Percentiles rank a stretch among this genome's conserved stretches.
Conservation (phyloP, 2,329 filamentous ascomycete genomes). For the Ophiostoma triangulosporum region DNA sequence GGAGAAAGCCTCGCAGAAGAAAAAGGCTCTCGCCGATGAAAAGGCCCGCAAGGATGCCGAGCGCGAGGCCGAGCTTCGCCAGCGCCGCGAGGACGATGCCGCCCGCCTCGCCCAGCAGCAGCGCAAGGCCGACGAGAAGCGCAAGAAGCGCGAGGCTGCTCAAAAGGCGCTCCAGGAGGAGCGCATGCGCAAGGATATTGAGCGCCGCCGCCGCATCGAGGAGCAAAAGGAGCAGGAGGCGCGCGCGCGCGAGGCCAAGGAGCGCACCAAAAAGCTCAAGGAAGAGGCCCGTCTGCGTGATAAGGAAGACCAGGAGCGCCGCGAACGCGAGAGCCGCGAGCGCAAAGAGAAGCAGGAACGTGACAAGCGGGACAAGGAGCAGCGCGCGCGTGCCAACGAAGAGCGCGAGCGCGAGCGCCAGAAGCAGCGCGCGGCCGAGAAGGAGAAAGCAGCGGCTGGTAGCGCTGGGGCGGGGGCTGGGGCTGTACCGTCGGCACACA, state of each 20-base stretch:
- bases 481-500: conserved; percentile 9
- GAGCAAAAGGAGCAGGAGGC: conserved; percentile 81
- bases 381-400: conserved; percentile 27
- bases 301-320: conserved; percentile 45
- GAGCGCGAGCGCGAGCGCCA: conserved; percentile 18
- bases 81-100: conserved; percentile 60
- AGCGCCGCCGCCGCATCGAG: conserved; percentile 63
- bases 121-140: conserved; percentile 74
- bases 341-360: conserved; percentile 46
- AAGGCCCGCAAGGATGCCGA: conserved; percentile 79
- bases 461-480: conserved; percentile 20
- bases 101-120: conserved; percentile 70
- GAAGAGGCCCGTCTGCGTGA: conserved; percentile 51
- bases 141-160: conserved; percentile 81
- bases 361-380: conserved; percentile 38
- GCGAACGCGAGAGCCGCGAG: conserved; percentile 41
- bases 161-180: conserved; percentile 87
- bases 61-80: conserved; percentile 74
- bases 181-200: conserved; percentile 68
- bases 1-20: conserved; percentile 82
- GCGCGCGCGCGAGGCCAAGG: conserved; percentile 66
- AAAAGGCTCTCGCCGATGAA: conserved; percentile 80
- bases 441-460: conserved; percentile 30
- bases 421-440: conserved; percentile 30
- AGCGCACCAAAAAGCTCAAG: conserved; percentile 73